Conservation (phyloP, 441 rosid species). For the Raphanus hybrid region DNA sequence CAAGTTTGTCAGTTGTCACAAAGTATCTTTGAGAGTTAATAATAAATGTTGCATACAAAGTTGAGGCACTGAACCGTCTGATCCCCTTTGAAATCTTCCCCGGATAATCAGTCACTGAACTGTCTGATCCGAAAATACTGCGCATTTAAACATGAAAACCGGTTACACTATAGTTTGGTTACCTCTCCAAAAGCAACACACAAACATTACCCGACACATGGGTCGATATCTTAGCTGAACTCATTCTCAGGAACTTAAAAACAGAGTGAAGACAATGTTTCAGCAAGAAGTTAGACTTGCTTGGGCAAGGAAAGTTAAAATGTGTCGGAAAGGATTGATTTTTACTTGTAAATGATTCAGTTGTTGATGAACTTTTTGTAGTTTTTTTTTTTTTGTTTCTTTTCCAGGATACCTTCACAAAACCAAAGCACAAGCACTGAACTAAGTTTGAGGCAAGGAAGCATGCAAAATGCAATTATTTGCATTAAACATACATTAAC, state of each 20-base stretch:
- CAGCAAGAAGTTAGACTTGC: conserved; percentile 13
- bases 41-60: not conserved
- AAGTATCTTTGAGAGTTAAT: not conserved
- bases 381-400: not conserved
- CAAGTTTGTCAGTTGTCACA: conserved; percentile 10
- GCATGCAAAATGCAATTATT: too few relatives aligned
- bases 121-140: conserved; percentile 78
- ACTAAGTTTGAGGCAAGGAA: not conserved
- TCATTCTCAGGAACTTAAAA: conserved; percentile 43
- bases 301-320: conserved; percentile 11
- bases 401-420: not conserved
- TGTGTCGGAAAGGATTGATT: conserved; percentile 18
- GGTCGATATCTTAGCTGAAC: conserved; percentile 80
- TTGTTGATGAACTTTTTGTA: not conserved
- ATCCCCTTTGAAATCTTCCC: conserved; percentile 84
- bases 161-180: too few relatives aligned
- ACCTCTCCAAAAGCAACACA: too few relatives aligned
- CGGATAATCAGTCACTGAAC: conserved; percentile 67
- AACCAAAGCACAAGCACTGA: not conserved
- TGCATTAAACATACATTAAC: too few relatives aligned
- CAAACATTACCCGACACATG: conserved; percentile 60
- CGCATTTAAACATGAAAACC: not conserved
- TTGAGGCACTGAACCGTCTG: conserved; percentile 59
- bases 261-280: conserved; percentile 36
- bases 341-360: conserved; percentile 26